Evolutionary conservation across 257 asterid genomes (phyloP).

Genomic region (Mentha longifolia): DNA sequence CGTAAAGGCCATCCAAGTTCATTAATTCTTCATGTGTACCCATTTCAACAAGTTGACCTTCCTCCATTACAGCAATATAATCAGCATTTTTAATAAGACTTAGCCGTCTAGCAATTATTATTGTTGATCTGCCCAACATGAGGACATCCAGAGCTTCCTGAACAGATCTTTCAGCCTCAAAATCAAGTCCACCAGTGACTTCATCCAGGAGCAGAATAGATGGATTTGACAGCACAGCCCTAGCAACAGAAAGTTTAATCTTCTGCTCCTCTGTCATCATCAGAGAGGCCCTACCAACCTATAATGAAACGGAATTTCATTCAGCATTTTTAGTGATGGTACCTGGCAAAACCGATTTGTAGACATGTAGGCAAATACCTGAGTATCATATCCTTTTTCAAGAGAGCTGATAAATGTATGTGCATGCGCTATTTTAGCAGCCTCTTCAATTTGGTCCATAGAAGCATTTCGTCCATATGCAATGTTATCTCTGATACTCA

Average conservation of each 20-base stretch:
- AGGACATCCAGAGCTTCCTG: constrained; percentile 97
- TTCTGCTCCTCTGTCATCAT: constrained; percentile 95
- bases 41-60: constrained; percentile 99
- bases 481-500: constrained; percentile 93
- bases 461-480: constrained; percentile 96
- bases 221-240: constrained; percentile 97
- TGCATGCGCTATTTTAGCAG: constrained; percentile 99
- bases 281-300: constrained; percentile 91
- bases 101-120: constrained; percentile 92
- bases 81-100: constrained; percentile 96
- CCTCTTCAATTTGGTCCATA: constrained; percentile 94
- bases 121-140: constrained; percentile 97
- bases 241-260: constrained; percentile 95
- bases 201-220: constrained; percentile 95
- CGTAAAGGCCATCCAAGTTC: constrained; percentile 94
- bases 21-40: constrained; percentile 98
- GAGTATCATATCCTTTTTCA: constrained; percentile 91
- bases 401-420: constrained; percentile 95
- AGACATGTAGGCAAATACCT: constrained; percentile 54
- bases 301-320: constrained; percentile 37
- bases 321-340: constrained; percentile 8
- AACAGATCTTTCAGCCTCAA: constrained; percentile 97
- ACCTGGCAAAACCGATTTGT: constrained; percentile 22
- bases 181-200: constrained; percentile 99
- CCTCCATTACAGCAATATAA: constrained; percentile 99